These are phyloP conservation scores for Lentithecium fluviatile DNA, from an alignment of 495 filamentous ascomycete species.

Conservation along the genomic window DNA sequence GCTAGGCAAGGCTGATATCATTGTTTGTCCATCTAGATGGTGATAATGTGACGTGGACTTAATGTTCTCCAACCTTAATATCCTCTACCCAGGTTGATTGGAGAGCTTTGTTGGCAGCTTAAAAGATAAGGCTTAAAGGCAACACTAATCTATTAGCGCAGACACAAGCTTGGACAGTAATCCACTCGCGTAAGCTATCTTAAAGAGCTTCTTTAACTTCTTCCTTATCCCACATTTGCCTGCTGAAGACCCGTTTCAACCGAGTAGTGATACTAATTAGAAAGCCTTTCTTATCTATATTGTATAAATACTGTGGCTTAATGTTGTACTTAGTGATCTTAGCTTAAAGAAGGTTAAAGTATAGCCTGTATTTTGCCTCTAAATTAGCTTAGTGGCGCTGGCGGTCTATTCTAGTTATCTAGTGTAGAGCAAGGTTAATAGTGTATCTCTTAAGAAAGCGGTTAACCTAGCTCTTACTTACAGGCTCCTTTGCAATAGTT, in stretches of 20 bases:
- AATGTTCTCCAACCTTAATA: neutral
- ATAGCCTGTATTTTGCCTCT: constrained; percentile 12
- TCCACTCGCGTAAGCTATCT: constrained; percentile 22
- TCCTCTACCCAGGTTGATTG: constrained; percentile 25
- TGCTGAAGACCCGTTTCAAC: constrained; percentile 4
- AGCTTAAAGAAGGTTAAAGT: constrained; percentile 8
- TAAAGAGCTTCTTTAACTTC: constrained; percentile 11
- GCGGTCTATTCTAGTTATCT: constrained; percentile 2
- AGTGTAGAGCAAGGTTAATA: neutral
- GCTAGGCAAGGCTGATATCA: too few species aligned
- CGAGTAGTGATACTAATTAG: constrained; percentile 32
- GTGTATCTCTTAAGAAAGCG: constrained; percentile 6
- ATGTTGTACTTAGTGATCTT: constrained; percentile 33
- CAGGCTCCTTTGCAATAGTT: neutral
- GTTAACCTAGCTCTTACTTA: neutral
- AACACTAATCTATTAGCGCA: constrained; percentile 27
- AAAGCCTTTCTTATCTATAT: constrained; percentile 39
- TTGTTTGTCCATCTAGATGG: too few species aligned
- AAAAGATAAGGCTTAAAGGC: constrained; percentile 28
- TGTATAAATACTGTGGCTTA: constrained; percentile 28
- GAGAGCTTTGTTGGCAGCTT: constrained; percentile 7
- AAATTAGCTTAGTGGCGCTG: constrained; percentile 4
- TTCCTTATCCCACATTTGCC: constrained; percentile 1
- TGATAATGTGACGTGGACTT: constrained; percentile 16
- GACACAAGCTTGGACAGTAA: constrained; percentile 26